Base-by-base conservation (phyloP, 108 stramenopile genomes). In the Epipyxis sp. region DNA sequence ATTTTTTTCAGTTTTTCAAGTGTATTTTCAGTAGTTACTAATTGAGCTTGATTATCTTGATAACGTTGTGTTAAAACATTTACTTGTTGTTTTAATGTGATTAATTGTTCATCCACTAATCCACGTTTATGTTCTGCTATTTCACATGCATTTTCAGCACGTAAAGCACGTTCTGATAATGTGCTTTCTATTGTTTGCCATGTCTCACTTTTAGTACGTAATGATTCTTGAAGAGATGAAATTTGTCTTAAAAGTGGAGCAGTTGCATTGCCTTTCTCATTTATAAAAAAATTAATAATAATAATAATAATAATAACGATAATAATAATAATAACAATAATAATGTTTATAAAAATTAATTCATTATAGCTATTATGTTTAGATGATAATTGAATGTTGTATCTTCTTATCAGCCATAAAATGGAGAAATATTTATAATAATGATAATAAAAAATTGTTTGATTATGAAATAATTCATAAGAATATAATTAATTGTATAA, bases 211-310 rank as follows among this genome's bases (percentile, higher is more conserved):
- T 74, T 74, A 29, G 43, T 32, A 10, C 71, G 6, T 42, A 74
- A 37, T 42, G 16, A 29, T 6, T 74, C 71, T 37, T 74, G 71
- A 10, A 74, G 34, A 35, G 71, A 16, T 27, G 71, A 16, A 32
- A 74, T 74, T 74, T 74, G 71, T 37, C 71, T 27, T 32, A 74
- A 42, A 13, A 74, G 34, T 6, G 71, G 71, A 27, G 6, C 25
- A 16, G 71, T 34, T 29, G 34, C 71, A 3, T 57, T 10, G n/a
- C n/a, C n/a, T n/a, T n/a, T n/a, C n/a, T n/a, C n/a, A n/a, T n/a
- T n/a, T n/a, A n/a, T n/a, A n/a, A n/a, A n/a, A n/a, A n/a, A n/a
- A n/a, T n/a, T n/a, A n/a, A n/a, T n/a, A n/a, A n/a, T n/a, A n/a
- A n/a, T n/a, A n/a, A n/a, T n/a, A n/a, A n/a, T n/a, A n/a, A n/a